A percentile compares a stretch with the other conserved stretches of the same genome.
Conservation (phyloP, 129 eudicot species). For the Pittosporum tobira region DNA sequence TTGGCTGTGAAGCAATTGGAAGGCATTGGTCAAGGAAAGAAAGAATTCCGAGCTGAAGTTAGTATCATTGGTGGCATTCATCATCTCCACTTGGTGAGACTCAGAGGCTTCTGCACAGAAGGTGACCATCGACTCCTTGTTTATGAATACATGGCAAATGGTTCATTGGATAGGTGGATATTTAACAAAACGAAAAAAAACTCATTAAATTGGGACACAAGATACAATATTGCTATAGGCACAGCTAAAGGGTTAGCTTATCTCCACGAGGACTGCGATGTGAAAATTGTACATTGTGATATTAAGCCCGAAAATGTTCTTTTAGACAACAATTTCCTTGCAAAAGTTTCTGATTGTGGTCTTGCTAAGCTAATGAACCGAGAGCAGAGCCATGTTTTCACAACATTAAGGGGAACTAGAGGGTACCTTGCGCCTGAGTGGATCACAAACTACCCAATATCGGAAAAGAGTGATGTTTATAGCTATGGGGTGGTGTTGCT, state of each 20-base stretch:
- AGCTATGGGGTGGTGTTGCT: constrained; percentile 88
- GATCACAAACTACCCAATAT: constrained; percentile 80
- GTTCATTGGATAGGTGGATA: constrained; percentile 78
- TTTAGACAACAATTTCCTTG: constrained; percentile 53
- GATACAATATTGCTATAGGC: constrained; percentile 58
- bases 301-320: constrained; percentile 88
- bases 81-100: constrained; percentile 79
- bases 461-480: constrained; percentile 77
- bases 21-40: constrained; percentile 90
- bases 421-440: constrained; percentile 93
- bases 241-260: constrained; percentile 88
- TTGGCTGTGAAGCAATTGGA: constrained; percentile 85
- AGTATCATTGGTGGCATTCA: constrained; percentile 89
- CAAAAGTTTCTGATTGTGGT: constrained; percentile 88
- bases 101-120: constrained; percentile 83
- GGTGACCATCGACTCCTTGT: constrained; percentile 75
- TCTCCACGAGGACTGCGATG: constrained; percentile 90
- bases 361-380: constrained; percentile 85
- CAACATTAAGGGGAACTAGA: constrained; percentile 71
- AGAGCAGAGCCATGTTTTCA: constrained; percentile 81
- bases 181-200: constrained; percentile 46
- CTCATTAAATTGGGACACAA: constrained; percentile 61
- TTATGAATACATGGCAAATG: constrained; percentile 76
- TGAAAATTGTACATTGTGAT: constrained; percentile 74
- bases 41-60: constrained; percentile 86